A percentile compares a stretch with the other conserved stretches of the same genome.
phyloP scores from a whole-genome alignment of 805 yeast species.

The Saturnispora dispora region DNA sequence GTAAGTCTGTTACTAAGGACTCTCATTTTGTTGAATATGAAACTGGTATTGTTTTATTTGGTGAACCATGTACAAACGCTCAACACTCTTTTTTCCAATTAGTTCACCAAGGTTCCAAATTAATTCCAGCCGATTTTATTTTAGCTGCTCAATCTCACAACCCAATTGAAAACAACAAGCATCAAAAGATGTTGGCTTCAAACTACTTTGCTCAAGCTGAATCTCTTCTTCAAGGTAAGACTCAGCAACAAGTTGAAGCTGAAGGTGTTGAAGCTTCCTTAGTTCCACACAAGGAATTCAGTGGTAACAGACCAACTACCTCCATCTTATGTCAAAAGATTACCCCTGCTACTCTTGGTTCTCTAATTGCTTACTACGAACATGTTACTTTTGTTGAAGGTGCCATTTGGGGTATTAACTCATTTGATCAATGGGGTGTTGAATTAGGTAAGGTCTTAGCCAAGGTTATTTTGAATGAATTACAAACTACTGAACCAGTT shows the following conservation, averaged over 20 bases:
- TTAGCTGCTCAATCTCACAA: constrained; percentile 96
- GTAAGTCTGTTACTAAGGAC: constrained; percentile 93
- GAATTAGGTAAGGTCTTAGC: constrained; percentile 98
- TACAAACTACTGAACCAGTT: constrained; percentile 51
- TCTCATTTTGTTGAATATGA: constrained; percentile 87
- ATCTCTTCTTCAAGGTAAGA: constrained; percentile 94
- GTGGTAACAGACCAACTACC: constrained; percentile 99
- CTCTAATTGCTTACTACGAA: constrained; percentile 96
- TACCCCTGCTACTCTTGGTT: constrained; percentile 94
- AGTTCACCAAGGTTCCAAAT: constrained; percentile 97
- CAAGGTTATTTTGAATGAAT: constrained; percentile 86
- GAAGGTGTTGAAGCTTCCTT: constrained; percentile 80
- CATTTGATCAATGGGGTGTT: constrained; percentile 99
- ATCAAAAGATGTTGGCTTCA: constrained; percentile 97
- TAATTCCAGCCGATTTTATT: constrained; percentile 94
- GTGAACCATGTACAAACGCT: constrained; percentile 98
- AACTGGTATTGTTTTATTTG: constrained; percentile 91
- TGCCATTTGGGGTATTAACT: constrained; percentile 98
- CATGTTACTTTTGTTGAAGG: constrained; percentile 97
- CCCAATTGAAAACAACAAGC: constrained; percentile 89
- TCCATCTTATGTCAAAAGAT: constrained; percentile 91
- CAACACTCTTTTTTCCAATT: constrained; percentile 99
- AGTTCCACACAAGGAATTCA: constrained; percentile 91
- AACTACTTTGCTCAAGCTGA: constrained; percentile 98
- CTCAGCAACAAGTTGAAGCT: constrained; percentile 68